phyloP scores from a whole-genome alignment of 257 asterid genomes.

The Thymus quinquecostatus region DNA sequence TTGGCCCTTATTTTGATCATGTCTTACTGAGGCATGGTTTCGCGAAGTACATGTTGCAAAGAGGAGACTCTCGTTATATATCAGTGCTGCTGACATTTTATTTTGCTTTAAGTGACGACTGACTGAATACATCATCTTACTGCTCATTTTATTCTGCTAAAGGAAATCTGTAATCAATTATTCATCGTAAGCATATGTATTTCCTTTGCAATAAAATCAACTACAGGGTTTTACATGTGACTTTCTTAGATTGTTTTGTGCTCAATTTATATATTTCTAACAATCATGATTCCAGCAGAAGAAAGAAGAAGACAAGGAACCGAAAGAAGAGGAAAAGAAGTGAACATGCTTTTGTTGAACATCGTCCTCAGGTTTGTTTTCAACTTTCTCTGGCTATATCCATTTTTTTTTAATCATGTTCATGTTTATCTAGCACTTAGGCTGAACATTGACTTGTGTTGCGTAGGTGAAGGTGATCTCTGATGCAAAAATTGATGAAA shows the following conservation, averaged over 20 bases:
- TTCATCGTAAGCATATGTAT: background rate
- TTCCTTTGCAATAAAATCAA: background rate
- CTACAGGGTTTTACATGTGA: background rate
- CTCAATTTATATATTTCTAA: conserved; percentile 1
- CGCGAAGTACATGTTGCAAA: background rate
- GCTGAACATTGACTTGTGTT: conserved; percentile 15
- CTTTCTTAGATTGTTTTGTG: background rate
- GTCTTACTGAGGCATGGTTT: background rate
- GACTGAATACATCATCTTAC: background rate
- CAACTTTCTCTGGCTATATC: conserved; percentile 2
- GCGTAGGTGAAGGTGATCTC: conserved; percentile 31
- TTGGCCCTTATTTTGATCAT: background rate
- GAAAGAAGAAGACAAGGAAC: conserved; percentile 66
- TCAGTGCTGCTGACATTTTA: background rate
- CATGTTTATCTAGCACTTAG: background rate
- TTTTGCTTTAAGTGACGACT: conserved; percentile 6
- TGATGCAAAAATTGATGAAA: background rate
- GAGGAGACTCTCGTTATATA: background rate
- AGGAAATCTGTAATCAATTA: background rate
- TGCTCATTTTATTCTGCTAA: background rate
- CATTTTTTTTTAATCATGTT: background rate
- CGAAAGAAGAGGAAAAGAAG: conserved; percentile 73
- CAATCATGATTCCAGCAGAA: conserved; percentile 43
- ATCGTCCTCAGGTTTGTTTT: conserved; percentile 35
- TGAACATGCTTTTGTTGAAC: conserved; percentile 33